Evolutionary conservation across 805 yeast genomes (phyloP), one percentile per base, ranked within the genome.

Genomic region (Candida ascalaphidarum): DNA sequence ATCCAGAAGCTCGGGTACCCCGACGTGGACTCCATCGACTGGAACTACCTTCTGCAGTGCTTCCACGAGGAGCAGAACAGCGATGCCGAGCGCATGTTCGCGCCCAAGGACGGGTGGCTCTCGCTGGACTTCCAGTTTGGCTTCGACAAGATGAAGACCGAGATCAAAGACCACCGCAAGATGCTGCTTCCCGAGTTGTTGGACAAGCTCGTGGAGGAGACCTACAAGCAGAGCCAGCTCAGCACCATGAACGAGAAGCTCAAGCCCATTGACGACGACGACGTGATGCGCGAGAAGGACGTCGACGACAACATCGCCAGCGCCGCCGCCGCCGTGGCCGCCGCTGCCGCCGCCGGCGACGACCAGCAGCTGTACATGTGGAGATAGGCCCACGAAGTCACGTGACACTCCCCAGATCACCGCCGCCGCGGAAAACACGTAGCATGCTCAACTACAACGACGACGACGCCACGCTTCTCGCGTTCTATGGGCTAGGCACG

Each of bases 51-150:
- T 3, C 48, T 48, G 5, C 50, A 46, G 25, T 30, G 48, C 28
- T 53, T 48, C 33, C 41, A 41, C 10, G 55, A 52, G 16, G 54
- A 51, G 28, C 41, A 35, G 15, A 23, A 39, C 26, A 35, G 33
- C 23, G 36, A 33, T 16, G 13, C 25, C 21, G 10, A n/a, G 26
- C 19, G 2, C 16, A 17, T 7, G 13, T 26, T n/a, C 60, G 14
- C 26, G 12, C 23, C 5, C 19, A 11, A 11, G 29, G 21, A 19
- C 10, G 29, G 24, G 22, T 79, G 84, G 83, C 58, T 66, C 3
- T 77, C 78, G 1, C 44, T 65, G 2, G 92, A 82, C 50, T 65
- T 81, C 35, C 65, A 66, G 35, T 60, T 65, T 11, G 75, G 76
- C 24, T 81, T 74, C 44, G 82, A 75, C 31, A 69, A 67, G 35